Evolutionary conservation across 768 basidiomycete species (phyloP).

Genomic region (Tulasnella sp.): DNA sequence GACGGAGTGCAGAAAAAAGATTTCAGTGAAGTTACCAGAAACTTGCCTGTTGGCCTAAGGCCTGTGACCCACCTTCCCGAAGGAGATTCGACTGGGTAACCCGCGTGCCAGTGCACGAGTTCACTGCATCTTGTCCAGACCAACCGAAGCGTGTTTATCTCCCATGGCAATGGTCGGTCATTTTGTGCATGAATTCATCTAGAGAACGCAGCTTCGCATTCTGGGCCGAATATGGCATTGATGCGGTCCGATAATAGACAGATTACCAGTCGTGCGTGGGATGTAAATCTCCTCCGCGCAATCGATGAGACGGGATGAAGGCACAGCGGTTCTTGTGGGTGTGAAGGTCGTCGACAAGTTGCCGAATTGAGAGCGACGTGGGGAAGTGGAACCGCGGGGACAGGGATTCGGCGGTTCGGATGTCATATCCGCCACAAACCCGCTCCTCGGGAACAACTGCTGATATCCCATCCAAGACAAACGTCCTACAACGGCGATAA

Average conservation of each 20-base stretch:
- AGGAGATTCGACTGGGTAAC: not conserved
- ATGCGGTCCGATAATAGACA: not conserved
- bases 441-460: not conserved
- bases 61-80: not conserved
- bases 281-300: not conserved
- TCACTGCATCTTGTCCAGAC: not conserved
- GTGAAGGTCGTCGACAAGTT: not conserved
- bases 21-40: not conserved
- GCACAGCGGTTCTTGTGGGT: not conserved
- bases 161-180: not conserved
- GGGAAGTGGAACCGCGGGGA: not conserved
- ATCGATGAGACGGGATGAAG: not conserved
- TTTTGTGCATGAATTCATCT: not conserved
- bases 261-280: not conserved
- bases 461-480: not conserved
- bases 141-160: not conserved
- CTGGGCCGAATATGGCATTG: not conserved
- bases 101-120: not conserved
- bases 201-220: not conserved
- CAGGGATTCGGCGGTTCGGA: not conserved
- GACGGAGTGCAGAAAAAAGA: not conserved
- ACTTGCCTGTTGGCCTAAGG: not conserved
- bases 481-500: not conserved
- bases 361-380: not conserved
- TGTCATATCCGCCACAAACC: not conserved